These are phyloP conservation scores for Candida michaelii DNA, from an alignment of 805 yeast genomes.

Conservation along the genomic window DNA sequence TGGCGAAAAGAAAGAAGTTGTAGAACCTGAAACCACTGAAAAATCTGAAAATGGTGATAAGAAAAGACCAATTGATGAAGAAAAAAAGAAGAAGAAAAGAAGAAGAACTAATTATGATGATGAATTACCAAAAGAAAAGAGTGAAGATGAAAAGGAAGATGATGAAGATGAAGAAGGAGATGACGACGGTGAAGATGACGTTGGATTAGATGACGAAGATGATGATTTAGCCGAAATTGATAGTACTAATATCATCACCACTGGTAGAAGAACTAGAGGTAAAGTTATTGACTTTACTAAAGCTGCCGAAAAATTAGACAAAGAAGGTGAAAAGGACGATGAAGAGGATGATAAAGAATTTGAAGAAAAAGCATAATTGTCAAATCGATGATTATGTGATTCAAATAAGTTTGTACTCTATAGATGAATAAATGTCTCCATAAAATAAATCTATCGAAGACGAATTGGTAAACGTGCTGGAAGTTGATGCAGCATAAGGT, in stretches of 20 bases:
- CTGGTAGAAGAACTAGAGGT: conserved; percentile 89
- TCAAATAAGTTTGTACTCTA: no score
- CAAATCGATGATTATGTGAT: not conserved
- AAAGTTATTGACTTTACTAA: conserved; percentile 80
- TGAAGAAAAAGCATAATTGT: conserved; percentile 5
- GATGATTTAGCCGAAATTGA: conserved; percentile 82
- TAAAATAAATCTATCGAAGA: no score
- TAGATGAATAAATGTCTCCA: not conserved
- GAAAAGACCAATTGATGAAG: conserved; percentile 13
- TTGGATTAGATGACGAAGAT: conserved; percentile 50
- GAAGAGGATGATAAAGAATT: conserved; percentile 44
- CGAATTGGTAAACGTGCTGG: no score
- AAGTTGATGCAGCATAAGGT: no score
- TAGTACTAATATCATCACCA: conserved; percentile 75
- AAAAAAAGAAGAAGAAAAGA: conserved; percentile 37
- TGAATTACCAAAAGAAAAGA: conserved; percentile 49
- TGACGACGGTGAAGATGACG: conserved; percentile 49
- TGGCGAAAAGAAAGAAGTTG: not conserved
- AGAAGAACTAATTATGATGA: conserved; percentile 60
- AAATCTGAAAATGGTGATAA: conserved; percentile 6
- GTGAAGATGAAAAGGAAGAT: conserved; percentile 45
- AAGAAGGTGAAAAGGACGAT: conserved; percentile 37
- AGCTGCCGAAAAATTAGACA: conserved; percentile 69
- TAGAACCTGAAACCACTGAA: not conserved
- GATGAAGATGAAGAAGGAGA: conserved; percentile 51